phyloP scores from a whole-genome alignment of 192 early-diverging fungal genomes.

The Coemansia sp. region DNA sequence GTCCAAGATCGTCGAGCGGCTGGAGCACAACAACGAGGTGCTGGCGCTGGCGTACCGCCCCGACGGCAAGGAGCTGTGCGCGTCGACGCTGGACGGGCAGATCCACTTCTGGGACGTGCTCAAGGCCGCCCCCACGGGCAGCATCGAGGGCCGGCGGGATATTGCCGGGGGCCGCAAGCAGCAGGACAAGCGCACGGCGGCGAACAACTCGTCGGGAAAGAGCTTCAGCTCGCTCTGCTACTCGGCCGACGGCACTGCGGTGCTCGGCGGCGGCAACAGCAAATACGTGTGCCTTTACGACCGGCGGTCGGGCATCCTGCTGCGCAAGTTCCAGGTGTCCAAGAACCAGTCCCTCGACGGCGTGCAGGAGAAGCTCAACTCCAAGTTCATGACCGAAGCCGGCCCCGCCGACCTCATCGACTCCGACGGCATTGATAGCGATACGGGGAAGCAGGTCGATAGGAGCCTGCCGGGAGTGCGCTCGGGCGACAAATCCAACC shows the following conservation, averaged over 20 bases:
- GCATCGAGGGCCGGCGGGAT: conserved; percentile 92
- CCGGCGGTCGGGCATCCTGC: conserved; percentile 63
- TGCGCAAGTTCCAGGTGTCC: conserved; percentile 91
- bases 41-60: conserved; percentile 86
- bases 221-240: conserved; percentile 93
- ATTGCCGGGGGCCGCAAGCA: conserved; percentile 84
- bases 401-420: conserved; percentile 82
- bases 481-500: conserved; percentile 78
- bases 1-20: conserved; percentile 71
- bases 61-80: conserved; percentile 86
- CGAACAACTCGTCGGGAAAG: conserved; percentile 81
- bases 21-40: conserved; percentile 81
- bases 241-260: conserved; percentile 88
- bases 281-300: conserved; percentile 98
- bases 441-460: conserved; percentile 77
- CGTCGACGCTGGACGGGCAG: conserved; percentile 89
- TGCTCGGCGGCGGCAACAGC: conserved; percentile 92
- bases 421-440: conserved; percentile 77
- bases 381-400: conserved; percentile 91
- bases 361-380: conserved; percentile 86
- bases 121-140: conserved; percentile 65
- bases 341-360: conserved; percentile 93
- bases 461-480: conserved; percentile 85
- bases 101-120: conserved; percentile 92
- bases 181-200: conserved; percentile 76